Conservation (phyloP, 176 grass and related monocot species). For the Musa beccarii region DNA sequence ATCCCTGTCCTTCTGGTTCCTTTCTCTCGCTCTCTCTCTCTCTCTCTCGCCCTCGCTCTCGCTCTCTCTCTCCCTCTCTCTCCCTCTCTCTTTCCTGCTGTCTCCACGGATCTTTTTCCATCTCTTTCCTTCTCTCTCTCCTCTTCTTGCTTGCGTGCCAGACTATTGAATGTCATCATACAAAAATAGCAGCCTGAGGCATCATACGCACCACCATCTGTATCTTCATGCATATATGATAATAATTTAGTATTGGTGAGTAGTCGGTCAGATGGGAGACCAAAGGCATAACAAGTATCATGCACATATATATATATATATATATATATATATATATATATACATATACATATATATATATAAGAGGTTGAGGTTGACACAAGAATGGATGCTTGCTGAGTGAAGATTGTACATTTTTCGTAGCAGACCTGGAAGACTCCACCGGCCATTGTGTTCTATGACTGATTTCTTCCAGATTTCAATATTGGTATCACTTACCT, state of each 20-base stretch:
- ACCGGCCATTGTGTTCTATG: no score
- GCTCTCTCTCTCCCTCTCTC: slow-evolving; percentile 2
- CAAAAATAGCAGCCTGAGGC: slow-evolving; percentile 7
- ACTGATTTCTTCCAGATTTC: no score
- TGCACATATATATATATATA: no score
- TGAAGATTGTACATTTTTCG: no score
- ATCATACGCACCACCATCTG: slow-evolving; percentile 33
- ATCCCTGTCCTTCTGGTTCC: neutral
- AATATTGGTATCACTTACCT: no score
- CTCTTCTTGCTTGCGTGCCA: neutral
- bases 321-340: no score
- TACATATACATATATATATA: no score
- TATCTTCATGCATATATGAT: slow-evolving; percentile 11
- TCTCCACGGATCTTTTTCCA: slow-evolving; percentile 4
- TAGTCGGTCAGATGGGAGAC: no score
- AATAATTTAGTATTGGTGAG: neutral
- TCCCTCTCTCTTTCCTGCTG: neutral
- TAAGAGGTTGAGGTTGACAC: no score
- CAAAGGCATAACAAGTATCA: no score
- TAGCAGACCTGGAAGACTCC: no score
- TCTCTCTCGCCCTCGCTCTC: neutral
- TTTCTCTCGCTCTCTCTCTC: neutral
- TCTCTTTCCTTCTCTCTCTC: neutral
- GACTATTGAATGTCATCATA: neutral
- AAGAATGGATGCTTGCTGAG: no score